A percentile compares a stretch with the other conserved stretches of the same genome.
These are phyloP conservation scores for Aspergillus hancockii DNA, from an alignment of 495 filamentous ascomycete genomes.

Conservation along the genomic window DNA sequence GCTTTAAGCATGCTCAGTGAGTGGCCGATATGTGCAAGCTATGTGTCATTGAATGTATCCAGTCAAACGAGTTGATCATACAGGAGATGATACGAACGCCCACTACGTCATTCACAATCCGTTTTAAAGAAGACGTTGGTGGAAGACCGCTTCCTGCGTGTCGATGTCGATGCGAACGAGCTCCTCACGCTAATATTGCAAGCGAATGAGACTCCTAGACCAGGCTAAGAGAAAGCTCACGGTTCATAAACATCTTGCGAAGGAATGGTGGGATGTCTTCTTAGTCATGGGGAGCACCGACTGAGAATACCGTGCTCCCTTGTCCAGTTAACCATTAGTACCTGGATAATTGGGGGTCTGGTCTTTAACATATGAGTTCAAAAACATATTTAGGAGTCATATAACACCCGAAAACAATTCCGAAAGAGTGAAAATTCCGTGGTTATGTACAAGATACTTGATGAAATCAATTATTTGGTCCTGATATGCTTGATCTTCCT, in stretches of 20 bases:
- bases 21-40: background rate
- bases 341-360: background rate
- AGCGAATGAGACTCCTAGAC: background rate
- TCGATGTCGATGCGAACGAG: background rate
- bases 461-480: constrained; percentile 69
- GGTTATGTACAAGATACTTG: constrained; percentile 48
- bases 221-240: background rate
- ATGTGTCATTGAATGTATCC: background rate
- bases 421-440: constrained; percentile 21
- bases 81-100: background rate
- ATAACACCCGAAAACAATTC: background rate
- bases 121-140: background rate
- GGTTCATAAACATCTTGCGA: background rate
- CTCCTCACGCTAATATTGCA: background rate
- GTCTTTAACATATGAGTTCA: background rate
- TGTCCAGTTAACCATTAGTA: background rate
- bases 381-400: background rate
- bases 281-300: background rate
- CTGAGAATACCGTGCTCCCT: background rate
- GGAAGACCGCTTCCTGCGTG: background rate
- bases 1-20: no score
- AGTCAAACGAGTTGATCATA: background rate
- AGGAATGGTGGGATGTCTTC: background rate
- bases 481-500: constrained; percentile 89
- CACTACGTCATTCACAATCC: background rate